Percentiles rank a stretch among this genome's conserved stretches.
Conservation (phyloP, 2,329 filamentous ascomycete genomes). For the Ophiostoma australiae region DNA sequence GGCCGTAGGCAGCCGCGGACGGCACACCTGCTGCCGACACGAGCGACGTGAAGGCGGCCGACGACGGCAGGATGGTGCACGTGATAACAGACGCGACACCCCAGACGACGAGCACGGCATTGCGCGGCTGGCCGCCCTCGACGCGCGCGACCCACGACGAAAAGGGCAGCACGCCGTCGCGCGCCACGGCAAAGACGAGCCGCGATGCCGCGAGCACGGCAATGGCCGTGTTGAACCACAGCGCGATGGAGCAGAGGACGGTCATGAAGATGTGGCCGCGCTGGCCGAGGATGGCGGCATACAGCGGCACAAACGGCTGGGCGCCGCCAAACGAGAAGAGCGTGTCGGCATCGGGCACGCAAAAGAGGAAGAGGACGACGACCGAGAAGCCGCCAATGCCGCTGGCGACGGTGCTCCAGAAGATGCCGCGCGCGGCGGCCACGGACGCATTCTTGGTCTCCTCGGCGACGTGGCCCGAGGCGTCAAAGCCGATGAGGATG, state of each 20-base stretch:
- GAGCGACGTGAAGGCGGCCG: conserved; percentile 25
- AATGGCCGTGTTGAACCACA: conserved; percentile 26
- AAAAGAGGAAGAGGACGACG: conserved; percentile 25
- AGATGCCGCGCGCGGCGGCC: conserved; percentile 24
- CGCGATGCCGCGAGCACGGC: conserved; percentile 24
- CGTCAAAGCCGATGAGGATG: conserved; percentile 25
- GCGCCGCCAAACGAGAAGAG: conserved; percentile 23
- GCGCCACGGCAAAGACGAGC: conserved; percentile 25
- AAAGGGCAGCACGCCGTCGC: conserved; percentile 25
- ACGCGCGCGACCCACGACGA: conserved; percentile 21
- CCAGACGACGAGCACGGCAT: conserved; percentile 26
- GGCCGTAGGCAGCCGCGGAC: conserved; percentile 22
- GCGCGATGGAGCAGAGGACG: conserved; percentile 24
- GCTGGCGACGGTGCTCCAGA: conserved; percentile 24
- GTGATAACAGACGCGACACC: conserved; percentile 22
- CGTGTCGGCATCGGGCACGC: conserved; percentile 20
- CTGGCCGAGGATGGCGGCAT: conserved; percentile 24
- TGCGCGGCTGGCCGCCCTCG: conserved; percentile 23
- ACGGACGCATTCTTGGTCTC: conserved; percentile 25
- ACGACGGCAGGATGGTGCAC: conserved; percentile 25
- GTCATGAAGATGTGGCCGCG: conserved; percentile 25
- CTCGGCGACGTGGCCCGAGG: conserved; percentile 26
- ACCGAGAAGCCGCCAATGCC: conserved; percentile 23
- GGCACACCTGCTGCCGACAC: conserved; percentile 25
- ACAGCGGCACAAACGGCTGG: conserved; percentile 25